Evolutionary conservation across 1,284 basidiomycete species (phyloP).

Genomic region (Rhodotorula sp.): DNA sequence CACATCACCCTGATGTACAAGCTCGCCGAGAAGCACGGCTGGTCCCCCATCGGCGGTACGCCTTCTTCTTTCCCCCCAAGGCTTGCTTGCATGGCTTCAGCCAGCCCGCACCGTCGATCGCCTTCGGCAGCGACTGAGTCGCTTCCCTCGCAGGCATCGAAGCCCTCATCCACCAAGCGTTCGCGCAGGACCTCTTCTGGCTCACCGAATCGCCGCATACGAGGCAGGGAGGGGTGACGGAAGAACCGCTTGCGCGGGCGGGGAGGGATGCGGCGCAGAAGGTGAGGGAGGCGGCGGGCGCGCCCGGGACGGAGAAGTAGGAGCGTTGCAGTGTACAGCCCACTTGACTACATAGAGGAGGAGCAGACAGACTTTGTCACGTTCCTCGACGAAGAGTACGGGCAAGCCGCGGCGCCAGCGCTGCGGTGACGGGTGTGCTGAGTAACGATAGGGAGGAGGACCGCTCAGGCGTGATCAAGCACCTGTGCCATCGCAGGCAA

Average conservation of each 20-base stretch:
- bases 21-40: slow-evolving; percentile 39
- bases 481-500: background rate
- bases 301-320: background rate
- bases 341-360: background rate
- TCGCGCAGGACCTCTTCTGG: slow-evolving; percentile 31
- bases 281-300: slow-evolving; percentile 19
- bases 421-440: background rate
- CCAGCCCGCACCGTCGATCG: no score
- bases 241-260: background rate
- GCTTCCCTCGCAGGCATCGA: slow-evolving; percentile 43
- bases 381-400: background rate
- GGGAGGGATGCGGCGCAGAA: background rate
- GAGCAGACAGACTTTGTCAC: background rate
- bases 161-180: slow-evolving; percentile 48
- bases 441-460: background rate
- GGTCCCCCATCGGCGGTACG: slow-evolving; percentile 43
- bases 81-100: background rate
- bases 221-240: background rate
- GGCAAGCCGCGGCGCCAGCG: background rate
- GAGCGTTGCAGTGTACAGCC: background rate
- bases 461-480: background rate
- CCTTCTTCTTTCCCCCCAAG: background rate
- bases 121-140: no score
- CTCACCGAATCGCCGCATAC: slow-evolving; percentile 16
- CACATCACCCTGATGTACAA: slow-evolving; percentile 45